Evolutionary conservation across 306 rosid genomes (phyloP), one percentile per base, ranked within the genome.

Genomic region (Quercus bicolor): DNA sequence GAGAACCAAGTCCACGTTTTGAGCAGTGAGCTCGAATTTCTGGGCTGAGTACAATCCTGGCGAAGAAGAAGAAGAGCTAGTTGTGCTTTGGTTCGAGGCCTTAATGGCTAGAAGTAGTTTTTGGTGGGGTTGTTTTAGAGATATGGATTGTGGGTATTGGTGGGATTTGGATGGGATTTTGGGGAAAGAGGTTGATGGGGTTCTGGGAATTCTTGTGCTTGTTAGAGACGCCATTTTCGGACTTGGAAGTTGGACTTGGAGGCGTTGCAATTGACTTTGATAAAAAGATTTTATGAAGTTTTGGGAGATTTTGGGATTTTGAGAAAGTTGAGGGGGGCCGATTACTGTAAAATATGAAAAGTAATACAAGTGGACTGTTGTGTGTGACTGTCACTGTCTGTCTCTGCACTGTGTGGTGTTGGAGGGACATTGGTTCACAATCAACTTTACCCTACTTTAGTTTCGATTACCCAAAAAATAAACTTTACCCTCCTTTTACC

Each of bases 31-130:
- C 20, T 95, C 96, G 68, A 88, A 93, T 69, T 75, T 85, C 90
- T 86, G 78, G 31, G 97, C 88, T 18, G 98, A 92, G 90, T 92
- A 94, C 14, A 94, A 82, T 68, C 98, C 97, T 2, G 97, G 97
- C 4, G 84, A 73, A 20, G 91, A 59, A 54, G 75, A 71, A 20
- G 53, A 48, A 48, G 53, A 12, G 53, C 15, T 48, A 48, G 53
- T 11, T 48, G 53, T 48, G 56, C 86, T 60, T 33, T 86, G 54
- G 86, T 87, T 33, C 23, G 97, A 85, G 53, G 84, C 81, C 11
- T 70, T 81, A 61, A 80, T 77, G 51, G 82, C 68, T 53, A 73
- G 60, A 11, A 2, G 71, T 82, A 20, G 80, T 74, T 85, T 56
- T 56, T 19, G 60, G 18, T 33, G 26, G 78, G 13, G 52, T 1